Evolutionary conservation across 2,329 filamentous ascomycete species (phyloP).

Genomic region (Colletotrichum sp.): DNA sequence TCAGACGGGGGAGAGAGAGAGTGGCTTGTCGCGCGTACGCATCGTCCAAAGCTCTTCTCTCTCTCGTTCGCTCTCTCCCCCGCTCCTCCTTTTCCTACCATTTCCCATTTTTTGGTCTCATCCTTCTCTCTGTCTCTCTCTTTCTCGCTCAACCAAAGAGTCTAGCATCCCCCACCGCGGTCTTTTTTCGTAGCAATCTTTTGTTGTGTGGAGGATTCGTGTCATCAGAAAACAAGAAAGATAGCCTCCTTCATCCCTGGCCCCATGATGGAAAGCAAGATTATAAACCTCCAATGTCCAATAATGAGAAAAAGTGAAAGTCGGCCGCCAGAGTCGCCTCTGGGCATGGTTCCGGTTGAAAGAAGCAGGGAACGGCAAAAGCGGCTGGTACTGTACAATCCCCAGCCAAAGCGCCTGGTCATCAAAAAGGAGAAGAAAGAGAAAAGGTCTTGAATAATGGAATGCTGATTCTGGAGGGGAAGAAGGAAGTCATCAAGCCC

Average conservation of each 20-base stretch:
- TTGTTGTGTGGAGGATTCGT: background rate
- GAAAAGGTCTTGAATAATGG: background rate
- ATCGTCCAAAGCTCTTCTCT: background rate
- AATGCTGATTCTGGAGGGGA: background rate
- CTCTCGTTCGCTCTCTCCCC: background rate
- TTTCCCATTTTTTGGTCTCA: background rate
- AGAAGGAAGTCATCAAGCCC: background rate
- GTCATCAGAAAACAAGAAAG: background rate
- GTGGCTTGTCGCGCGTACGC: background rate
- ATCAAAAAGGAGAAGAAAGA: background rate
- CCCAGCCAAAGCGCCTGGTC: constrained; percentile 12
- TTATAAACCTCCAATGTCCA: background rate
- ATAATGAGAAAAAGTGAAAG: background rate
- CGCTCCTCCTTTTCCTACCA: background rate
- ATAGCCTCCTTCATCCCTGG: background rate
- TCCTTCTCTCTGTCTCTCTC: background rate
- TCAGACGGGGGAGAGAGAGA: background rate
- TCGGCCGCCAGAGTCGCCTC: constrained; percentile 17
- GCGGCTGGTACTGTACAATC: constrained; percentile 19
- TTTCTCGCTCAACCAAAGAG: background rate
- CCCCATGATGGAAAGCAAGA: background rate
- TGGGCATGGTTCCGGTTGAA: background rate
- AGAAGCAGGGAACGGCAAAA: background rate
- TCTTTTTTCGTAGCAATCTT: constrained; percentile 17
- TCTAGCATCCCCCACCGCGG: constrained; percentile 13